Base-by-base conservation (phyloP, 192 early-diverging fungal genomes). In the Coemansia sp. region DNA sequence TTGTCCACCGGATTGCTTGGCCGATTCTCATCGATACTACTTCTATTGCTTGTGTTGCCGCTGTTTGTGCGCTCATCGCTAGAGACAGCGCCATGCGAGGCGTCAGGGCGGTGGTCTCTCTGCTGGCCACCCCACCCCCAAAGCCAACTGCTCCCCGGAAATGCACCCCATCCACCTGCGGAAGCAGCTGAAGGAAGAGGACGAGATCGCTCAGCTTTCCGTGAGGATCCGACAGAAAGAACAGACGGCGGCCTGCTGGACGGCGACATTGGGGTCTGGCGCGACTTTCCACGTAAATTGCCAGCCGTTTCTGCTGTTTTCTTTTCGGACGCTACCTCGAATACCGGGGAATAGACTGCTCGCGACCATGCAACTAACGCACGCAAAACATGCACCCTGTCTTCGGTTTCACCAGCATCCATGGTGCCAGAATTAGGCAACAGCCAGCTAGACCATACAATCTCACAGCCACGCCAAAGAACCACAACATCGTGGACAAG, bases 361-460 rank as follows among this genome's bases (percentile, higher is more conserved):
- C 73, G 66, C 63, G 78, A 75, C 78, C 78, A 81, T 3, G 78
- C 57, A 20, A 67, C 70, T 23, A 81, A 33, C 9, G 73, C 78
- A 3, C 78, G 66, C 33, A 76, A 64, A 44, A 63, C 18, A 20
- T 63, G 63, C 14, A 44, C 30, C 24, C 6, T 14, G 12, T 55
- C 64, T 4, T 30, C 26, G 12, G 35, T 12, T 12, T 30, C 6
- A 1, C n/a, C 35, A 20, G 35, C 30, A 18, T 66, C 67, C 4
- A n/a, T 18, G 3, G 26, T 30, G 24, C 2, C 39, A 4, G 46
- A 21, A 0, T 33, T 6, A 15, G 55, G 41, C 56, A 45, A 8
- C 14, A 43, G 33, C 49, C 67, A 70, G 65, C 70, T 76, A 16
- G 61, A 43, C 78, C 78, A 81, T 0, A 81, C 64, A 6, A 76